Evolutionary conservation across 805 yeast species (phyloP), one percentile per base, ranked within the genome.

Genomic region (Candida germanica): DNA sequence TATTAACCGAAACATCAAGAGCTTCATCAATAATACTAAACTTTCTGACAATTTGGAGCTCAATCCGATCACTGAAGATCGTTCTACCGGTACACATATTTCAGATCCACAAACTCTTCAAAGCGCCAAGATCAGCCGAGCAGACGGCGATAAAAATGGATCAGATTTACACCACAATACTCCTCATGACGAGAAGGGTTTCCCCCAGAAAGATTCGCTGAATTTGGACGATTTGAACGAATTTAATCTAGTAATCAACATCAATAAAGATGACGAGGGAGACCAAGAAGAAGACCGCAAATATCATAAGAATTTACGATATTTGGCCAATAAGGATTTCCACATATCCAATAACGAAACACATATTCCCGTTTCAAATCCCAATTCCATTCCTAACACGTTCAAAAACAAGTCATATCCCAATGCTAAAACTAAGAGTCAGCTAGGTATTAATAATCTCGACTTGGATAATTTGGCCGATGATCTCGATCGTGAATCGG

Each of bases 351-450:
- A 51, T 16, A 45, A 43, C 26, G 42, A 29, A 26, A 38, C 25
- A 21, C 32, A 42, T 8, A 36, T 43, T 17, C 35, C 29, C 11
- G 31, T 25, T 13, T 32, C 43, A 10, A 26, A 26, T 20, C 23
- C 42, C 17, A 36, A 37, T 5, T 64, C 71, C 1, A 62, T 64
- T 14, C 72, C 73, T 15, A 67, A 67, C 38, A 67, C 73, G 1
- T 67, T 67, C 55, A 61, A 65, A 40, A 59, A 66, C 39, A 67
- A 66, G 43, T 58, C 67, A n/a, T 69, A 64, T 42, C 72, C 72
- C 5, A 67, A 66, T 40, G 73, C 73, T 15, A 59, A 53, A 36
- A 61, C 73, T 1, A 67, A 64, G 43, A 38, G 48, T 5, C 48
- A 46, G n/a, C 48, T 64, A 8, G 64, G 45, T 4, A 24, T 31